Evolutionary conservation across 441 rosid species (phyloP), one percentile per base, ranked within the genome.

Genomic region (Capsella rubella): DNA sequence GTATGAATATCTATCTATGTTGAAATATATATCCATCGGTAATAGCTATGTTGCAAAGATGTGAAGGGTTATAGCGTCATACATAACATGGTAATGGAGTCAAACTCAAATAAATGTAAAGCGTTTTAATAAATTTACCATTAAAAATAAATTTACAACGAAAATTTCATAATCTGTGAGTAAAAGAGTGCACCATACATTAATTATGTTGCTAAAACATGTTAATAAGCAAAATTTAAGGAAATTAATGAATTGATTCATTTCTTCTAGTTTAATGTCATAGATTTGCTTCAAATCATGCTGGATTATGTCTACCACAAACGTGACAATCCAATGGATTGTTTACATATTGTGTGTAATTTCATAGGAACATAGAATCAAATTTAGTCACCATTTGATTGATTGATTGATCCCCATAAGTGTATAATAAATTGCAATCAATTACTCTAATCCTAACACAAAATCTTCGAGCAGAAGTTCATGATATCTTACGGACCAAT

Each of bases 341-440:
- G 39, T 69, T 75, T 54, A 53, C 65, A 62, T 53, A 45, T 16
- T 56, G 18, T 75, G 28, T 62, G 71, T 35, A 75, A 67, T 37
- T 69, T 46, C 65, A 75, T 75, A 69, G 79, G 75, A 69, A 76
- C 79, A 62, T 69, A 69, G 46, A 62, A 69, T 69, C 74, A 69
- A 53, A 75, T 75, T 75, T 75, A 75, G 79, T 54, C 70, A 62
- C 65, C 70, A 62, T 21, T 21, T 21, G 25, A 68, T 75, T 59
- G 49, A 60, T 60, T 69, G 70, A 69, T 63, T 63, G 75, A 46
- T 63, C 49, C 59, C 28, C 18, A 15, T 69, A 35, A 61, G 57
- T 68, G 69, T 25, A 9, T 50, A 28, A 67, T 8, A 61, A 62
- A 54, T 16, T 62, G 58, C 47, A 69, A 62, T 62, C 35, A 53